A percentile compares a stretch with the other conserved stretches of the same genome.
Conservation (phyloP, 2,329 filamentous ascomycete genomes). For the Lecanoromycetidae sp. region DNA sequence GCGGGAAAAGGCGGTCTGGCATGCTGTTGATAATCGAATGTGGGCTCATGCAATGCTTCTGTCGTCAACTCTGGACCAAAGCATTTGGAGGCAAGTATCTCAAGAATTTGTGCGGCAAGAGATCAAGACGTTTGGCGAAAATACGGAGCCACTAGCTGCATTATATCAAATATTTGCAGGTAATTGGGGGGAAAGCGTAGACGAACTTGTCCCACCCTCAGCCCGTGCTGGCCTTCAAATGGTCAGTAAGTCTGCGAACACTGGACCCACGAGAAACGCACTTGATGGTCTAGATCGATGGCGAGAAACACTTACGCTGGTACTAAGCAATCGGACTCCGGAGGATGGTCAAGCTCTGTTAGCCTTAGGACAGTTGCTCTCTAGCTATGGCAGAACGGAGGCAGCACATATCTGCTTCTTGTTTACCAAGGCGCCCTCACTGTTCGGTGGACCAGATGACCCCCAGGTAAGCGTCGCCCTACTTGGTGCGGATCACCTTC, state of each 20-base stretch:
- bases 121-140: slow-evolving; percentile 67
- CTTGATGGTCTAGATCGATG: slow-evolving; percentile 83
- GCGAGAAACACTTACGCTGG: slow-evolving; percentile 76
- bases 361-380: slow-evolving; percentile 68
- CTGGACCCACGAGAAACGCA: slow-evolving; percentile 54
- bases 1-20: slow-evolving; percentile 83
- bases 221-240: slow-evolving; percentile 86
- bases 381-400: slow-evolving; percentile 75
- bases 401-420: slow-evolving; percentile 91
- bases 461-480: slow-evolving; percentile 66
- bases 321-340: slow-evolving; percentile 75
- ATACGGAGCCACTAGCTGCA: slow-evolving; percentile 77
- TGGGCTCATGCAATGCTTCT: slow-evolving; percentile 97
- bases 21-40: slow-evolving; percentile 78
- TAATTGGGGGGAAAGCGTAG: slow-evolving; percentile 86
- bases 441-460: slow-evolving; percentile 78
- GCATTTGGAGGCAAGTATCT: slow-evolving; percentile 79
- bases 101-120: slow-evolving; percentile 95
- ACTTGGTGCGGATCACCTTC: slow-evolving; percentile 70
- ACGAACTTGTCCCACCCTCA: slow-evolving; percentile 87
- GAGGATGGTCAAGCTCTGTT: slow-evolving; percentile 68
- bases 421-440: slow-evolving; percentile 58
- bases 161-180: slow-evolving; percentile 90
- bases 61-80: slow-evolving; percentile 60
- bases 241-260: slow-evolving; percentile 59